Conservation (phyloP, 345 rosid genomes). For the Salix udensis region DNA sequence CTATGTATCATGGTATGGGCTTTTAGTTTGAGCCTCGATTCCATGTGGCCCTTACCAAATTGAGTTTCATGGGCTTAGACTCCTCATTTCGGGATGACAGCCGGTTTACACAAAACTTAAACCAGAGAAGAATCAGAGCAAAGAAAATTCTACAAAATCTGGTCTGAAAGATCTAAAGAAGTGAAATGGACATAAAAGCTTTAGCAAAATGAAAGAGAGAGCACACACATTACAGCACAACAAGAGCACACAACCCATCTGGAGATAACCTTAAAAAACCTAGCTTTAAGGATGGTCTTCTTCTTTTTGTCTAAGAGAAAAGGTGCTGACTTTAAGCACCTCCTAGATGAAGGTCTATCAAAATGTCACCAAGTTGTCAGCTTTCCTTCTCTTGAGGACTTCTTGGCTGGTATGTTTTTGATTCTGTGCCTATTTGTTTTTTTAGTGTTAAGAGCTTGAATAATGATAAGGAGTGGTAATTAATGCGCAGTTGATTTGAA, state of each 20-base stretch:
- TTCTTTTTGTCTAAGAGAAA: slow-evolving; percentile 58
- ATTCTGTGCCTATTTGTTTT: not conserved
- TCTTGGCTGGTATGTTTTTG: slow-evolving; percentile 48
- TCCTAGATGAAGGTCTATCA: slow-evolving; percentile 69
- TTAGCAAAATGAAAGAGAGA: slow-evolving; percentile 87
- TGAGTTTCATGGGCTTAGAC: not conserved
- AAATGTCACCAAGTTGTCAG: slow-evolving; percentile 39
- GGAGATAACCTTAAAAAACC: slow-evolving; percentile 11
- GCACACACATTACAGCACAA: slow-evolving; percentile 58
- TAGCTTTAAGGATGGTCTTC: not conserved
- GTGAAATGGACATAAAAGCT: slow-evolving; percentile 65
- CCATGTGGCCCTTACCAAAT: not conserved
- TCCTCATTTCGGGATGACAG: not conserved
- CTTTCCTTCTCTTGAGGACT: slow-evolving; percentile 47
- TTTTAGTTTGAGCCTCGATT: not conserved
- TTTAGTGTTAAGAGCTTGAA: not conserved
- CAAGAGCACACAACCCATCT: slow-evolving; percentile 25
- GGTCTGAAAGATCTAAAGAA: too few relatives aligned
- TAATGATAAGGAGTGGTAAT: not conserved
- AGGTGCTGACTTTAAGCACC: slow-evolving; percentile 66
- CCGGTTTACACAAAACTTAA: not conserved
- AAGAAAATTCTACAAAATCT: not conserved
- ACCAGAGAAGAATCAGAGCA: not conserved
- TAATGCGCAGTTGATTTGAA: not conserved
- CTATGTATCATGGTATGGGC: not conserved